Conservation (phyloP, 192 early-diverging fungal species). For the Umbelopsis ramanniana region DNA sequence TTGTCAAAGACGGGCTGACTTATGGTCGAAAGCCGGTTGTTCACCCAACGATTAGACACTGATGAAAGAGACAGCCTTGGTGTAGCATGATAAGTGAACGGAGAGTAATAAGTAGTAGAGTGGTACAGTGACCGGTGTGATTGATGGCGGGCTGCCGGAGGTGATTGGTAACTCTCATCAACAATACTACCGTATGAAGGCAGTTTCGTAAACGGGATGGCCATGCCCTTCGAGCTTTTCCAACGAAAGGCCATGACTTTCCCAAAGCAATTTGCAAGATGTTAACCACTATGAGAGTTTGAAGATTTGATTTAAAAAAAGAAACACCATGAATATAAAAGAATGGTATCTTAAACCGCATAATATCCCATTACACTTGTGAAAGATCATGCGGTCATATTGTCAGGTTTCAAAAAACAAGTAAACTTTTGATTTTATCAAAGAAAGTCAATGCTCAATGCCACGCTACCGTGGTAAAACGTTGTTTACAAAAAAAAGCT, state of each 20-base stretch:
- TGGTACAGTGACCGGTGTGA: neutral
- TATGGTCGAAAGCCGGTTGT: neutral
- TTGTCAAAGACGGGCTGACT: neutral
- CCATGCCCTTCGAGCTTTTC: conserved; percentile 4
- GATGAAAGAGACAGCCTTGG: neutral
- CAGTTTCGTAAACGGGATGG: neutral
- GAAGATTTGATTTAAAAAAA: neutral
- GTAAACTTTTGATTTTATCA: neutral
- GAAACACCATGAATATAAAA: neutral
- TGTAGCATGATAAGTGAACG: neutral
- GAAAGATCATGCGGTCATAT: neutral
- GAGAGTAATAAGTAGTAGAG: neutral
- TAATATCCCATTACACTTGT: neutral
- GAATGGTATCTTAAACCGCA: conserved; percentile 15
- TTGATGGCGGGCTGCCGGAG: neutral
- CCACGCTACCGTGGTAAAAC: neutral
- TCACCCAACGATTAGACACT: neutral
- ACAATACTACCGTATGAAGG: conserved; percentile 8
- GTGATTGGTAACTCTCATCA: conserved; percentile 15
- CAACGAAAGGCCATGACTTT: conserved; percentile 14
- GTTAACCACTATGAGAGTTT: neutral
- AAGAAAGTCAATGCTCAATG: neutral
- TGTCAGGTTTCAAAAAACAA: conserved; percentile 8
- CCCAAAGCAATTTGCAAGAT: neutral
- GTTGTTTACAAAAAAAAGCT: neutral